Base-by-base conservation (phyloP, 2,329 filamentous ascomycete genomes). In the Zymoseptoria passerinii region DNA sequence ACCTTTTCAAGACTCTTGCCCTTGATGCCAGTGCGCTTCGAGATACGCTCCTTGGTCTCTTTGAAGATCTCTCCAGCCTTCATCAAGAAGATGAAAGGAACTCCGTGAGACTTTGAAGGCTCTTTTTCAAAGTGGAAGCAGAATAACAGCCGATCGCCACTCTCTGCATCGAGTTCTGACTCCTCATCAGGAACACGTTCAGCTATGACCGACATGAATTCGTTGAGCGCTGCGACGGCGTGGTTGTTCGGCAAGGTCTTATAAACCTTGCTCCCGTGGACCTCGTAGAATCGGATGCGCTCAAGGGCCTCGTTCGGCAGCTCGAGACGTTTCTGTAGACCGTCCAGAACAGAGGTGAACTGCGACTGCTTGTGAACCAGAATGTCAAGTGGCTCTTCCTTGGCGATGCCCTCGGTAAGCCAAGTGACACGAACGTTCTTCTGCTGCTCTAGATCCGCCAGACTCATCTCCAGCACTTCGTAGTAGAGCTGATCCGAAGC, bases 1-100 rank as follows among this genome's bases (percentile, higher is more conserved):
- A 99, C 94, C 80, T 97, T 97, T 74, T 99, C 92, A 66, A 99
- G 92, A 65, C 90, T 90, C 80, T 99, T 99, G 73, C 94, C 95
- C 75, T 96, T 96, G 76, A 99, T 86, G 27, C 92, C 92, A 0
- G 90, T 96, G 59, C 92, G 83, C 74, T 92, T 92, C 66, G 94
- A 92, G 3, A 99, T 79, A n/a, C 94, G 85, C 76, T 95, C 90
- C 77, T 92, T 96, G 50, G 92, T 96, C 35, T 97, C 90, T 59
- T 84, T 85, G 75, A 99, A 97, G 48, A 81, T 80, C 73, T 99
- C 94, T 56, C 85, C 89, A 84, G 90, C 85, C 66, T 91, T 87
- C 48, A 97, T 74, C 56, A 94, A 77, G 72, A 99, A 96, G 67
- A 87, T 87, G 80, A 99, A 99, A 0, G 94, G 94, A 50, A 95